Percentiles rank a stretch among this genome's conserved stretches.
Evolutionary conservation across 176 grass and related monocot species (phyloP).

Genomic region (Eleusine indica): DNA sequence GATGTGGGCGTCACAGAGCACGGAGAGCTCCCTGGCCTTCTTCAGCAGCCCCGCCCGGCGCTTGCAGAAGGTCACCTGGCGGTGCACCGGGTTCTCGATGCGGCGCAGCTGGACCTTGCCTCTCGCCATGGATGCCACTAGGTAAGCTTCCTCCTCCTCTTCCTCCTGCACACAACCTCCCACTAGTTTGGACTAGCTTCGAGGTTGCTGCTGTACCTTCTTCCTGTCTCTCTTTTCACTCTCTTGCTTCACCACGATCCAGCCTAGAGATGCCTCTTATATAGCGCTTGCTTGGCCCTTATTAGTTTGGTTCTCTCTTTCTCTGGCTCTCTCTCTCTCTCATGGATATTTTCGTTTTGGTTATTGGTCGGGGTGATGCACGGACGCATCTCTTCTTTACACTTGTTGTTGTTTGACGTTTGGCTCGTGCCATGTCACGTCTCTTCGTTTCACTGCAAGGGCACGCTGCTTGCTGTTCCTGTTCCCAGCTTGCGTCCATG

Average conservation of each 20-base stretch:
- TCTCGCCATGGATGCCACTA: constrained; percentile 47
- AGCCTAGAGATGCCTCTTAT: constrained; percentile 37
- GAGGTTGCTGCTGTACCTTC: constrained; percentile 62
- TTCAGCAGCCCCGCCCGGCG: constrained; percentile 88
- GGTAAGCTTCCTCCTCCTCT: neutral
- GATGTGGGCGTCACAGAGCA: constrained; percentile 85
- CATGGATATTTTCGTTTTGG: constrained; percentile 15
- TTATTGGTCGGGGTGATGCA: constrained; percentile 1
- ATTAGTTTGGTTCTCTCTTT: neutral
- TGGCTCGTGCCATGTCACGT: neutral
- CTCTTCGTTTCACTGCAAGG: neutral
- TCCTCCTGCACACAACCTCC: constrained; percentile 67
- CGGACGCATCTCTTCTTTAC: constrained; percentile 31
- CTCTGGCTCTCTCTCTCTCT: constrained; percentile 2
- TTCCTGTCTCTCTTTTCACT: constrained; percentile 17
- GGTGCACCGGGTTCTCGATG: constrained; percentile 81
- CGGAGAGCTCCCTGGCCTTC: constrained; percentile 92
- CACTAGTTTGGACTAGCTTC: constrained; percentile 99
- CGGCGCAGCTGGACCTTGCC: constrained; percentile 74
- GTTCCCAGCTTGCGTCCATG: neutral
- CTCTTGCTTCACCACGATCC: constrained; percentile 42
- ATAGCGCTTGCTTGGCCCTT: constrained; percentile 18
- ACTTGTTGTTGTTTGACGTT: constrained; percentile 18
- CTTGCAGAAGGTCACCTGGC: constrained; percentile 98
- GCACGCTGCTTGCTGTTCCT: neutral